These are phyloP conservation scores for Tephrocybe sp. DNA, from an alignment of 768 basidiomycete genomes.

Conservation along the genomic window DNA sequence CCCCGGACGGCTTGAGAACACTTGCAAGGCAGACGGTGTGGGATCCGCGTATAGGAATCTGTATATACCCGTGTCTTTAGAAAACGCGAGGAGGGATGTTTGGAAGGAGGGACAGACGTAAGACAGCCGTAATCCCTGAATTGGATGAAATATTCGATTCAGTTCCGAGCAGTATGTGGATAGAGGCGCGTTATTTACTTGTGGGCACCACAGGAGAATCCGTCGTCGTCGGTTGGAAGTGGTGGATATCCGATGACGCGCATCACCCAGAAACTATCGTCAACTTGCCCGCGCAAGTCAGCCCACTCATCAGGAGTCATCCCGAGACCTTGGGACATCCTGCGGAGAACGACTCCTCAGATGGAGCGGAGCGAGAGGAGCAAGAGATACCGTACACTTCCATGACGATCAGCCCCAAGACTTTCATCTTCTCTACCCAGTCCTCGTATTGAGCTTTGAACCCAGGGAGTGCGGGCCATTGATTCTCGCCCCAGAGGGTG, in stretches of 20 bases:
- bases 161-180: too few species aligned
- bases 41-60: slow-evolving; percentile 89
- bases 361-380: neutral
- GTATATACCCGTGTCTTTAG: neutral
- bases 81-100: neutral
- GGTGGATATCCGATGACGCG: slow-evolving; percentile 89
- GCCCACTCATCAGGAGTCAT: slow-evolving; percentile 71
- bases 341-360: slow-evolving; percentile 24
- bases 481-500: slow-evolving; percentile 83
- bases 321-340: slow-evolving; percentile 82
- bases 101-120: slow-evolving; percentile 50
- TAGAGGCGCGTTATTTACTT: slow-evolving; percentile 46
- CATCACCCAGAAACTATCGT: slow-evolving; percentile 91
- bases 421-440: slow-evolving; percentile 89
- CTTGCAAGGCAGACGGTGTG: slow-evolving; percentile 79
- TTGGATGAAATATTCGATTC: too few species aligned
- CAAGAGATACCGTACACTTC: slow-evolving; percentile 63
- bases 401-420: slow-evolving; percentile 79
- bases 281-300: slow-evolving; percentile 64
- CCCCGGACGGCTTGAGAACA: slow-evolving; percentile 57
- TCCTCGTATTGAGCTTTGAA: slow-evolving; percentile 66
- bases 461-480: slow-evolving; percentile 66
- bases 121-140: slow-evolving; percentile 87
- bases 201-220: slow-evolving; percentile 89
- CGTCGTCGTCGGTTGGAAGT: slow-evolving; percentile 74